Percentiles rank a stretch among this genome's conserved stretches.
These are phyloP conservation scores for Solanum hybrid DNA, from an alignment of 305 asterid genomes.

Conservation along the genomic window DNA sequence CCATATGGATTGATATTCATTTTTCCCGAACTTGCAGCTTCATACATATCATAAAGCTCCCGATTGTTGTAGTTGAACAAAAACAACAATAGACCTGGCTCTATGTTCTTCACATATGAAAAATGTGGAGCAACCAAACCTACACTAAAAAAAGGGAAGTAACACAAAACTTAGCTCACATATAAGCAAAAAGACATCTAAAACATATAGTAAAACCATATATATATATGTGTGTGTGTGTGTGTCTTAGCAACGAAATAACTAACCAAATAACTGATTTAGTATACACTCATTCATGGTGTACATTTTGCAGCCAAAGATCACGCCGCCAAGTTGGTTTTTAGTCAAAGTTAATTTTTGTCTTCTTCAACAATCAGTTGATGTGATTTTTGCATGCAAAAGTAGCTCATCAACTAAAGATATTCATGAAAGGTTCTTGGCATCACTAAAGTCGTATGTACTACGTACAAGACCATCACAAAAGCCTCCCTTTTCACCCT, in stretches of 20 bases:
- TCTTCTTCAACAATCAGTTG: not conserved
- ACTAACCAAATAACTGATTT: constrained; percentile 74
- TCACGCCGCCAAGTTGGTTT: constrained; percentile 60
- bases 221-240: too few relatives aligned
- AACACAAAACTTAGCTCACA: not conserved
- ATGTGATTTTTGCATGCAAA: not conserved
- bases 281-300: constrained; percentile 51
- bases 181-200: not conserved
- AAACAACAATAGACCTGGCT: constrained; percentile 67
- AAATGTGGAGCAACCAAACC: constrained; percentile 64
- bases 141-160: constrained; percentile 1
- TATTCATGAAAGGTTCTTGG: not conserved
- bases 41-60: constrained; percentile 65
- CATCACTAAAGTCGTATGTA: not conserved
- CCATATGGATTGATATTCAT: constrained; percentile 68
- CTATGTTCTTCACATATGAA: constrained; percentile 57
- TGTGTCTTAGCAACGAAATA: not conserved
- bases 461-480: not conserved
- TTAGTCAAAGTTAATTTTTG: constrained; percentile 24
- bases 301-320: constrained; percentile 59
- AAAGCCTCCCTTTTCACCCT: not conserved
- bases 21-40: constrained; percentile 69
- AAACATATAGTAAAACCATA: too few relatives aligned
- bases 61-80: constrained; percentile 62
- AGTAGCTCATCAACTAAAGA: not conserved